phyloP scores from a whole-genome alignment of 2,329 filamentous ascomycete genomes.

The Arthrinium phaeospermum region DNA sequence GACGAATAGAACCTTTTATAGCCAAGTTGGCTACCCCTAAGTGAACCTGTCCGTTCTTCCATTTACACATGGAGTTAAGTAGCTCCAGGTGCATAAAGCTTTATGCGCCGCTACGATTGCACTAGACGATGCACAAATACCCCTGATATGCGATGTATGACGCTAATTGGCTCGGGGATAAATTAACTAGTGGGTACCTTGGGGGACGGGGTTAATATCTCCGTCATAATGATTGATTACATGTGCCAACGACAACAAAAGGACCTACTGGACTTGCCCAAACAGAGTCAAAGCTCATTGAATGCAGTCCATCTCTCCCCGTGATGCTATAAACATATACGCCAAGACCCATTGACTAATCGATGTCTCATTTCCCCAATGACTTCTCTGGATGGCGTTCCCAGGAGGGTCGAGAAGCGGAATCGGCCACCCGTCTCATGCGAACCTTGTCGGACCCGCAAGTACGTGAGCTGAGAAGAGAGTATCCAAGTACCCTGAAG shows the following conservation, averaged over 20 bases:
- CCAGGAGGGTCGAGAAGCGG: constrained; percentile 38
- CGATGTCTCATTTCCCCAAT: constrained; percentile 16
- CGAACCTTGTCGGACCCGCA: constrained; percentile 41
- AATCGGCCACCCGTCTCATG: constrained; percentile 43
- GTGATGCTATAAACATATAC: background rate
- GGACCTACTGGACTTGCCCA: background rate
- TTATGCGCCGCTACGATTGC: background rate
- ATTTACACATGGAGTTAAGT: background rate
- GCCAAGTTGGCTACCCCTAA: background rate
- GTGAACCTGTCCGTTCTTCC: background rate
- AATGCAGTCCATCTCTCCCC: background rate
- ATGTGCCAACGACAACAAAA: background rate
- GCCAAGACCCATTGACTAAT: background rate
- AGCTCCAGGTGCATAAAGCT: background rate
- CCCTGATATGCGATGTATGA: background rate
- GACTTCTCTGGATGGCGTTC: constrained; percentile 19
- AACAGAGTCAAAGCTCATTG: background rate
- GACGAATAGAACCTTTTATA: background rate
- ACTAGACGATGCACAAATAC: background rate
- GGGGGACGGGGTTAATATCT: background rate
- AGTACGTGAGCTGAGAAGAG: constrained; percentile 32
- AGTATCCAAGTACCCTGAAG: background rate
- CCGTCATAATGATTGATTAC: background rate
- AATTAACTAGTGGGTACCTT: background rate
- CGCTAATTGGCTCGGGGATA: background rate